Evolutionary conservation across 495 filamentous ascomycete genomes (phyloP).

Genomic region (Aspergillus mulundensis): DNA sequence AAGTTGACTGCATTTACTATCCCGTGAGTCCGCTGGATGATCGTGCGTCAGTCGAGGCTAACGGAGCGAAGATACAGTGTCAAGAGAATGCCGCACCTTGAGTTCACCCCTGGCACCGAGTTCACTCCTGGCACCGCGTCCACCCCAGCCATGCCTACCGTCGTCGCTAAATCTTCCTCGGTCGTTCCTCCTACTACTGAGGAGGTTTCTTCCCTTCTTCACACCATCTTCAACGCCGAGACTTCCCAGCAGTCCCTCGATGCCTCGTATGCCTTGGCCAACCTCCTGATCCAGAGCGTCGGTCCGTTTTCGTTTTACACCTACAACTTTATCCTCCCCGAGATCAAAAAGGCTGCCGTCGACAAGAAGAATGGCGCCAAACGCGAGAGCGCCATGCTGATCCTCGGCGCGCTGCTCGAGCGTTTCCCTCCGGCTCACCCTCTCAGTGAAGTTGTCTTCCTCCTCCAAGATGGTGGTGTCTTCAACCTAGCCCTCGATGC

Average conservation of each 20-base stretch:
- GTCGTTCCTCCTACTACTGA: slow-evolving; percentile 59
- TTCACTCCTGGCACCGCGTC: slow-evolving; percentile 9
- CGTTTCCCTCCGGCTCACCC: slow-evolving; percentile 74
- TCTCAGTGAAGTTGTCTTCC: slow-evolving; percentile 73
- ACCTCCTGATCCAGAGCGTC: slow-evolving; percentile 71
- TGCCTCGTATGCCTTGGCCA: slow-evolving; percentile 76
- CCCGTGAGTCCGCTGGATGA: neutral
- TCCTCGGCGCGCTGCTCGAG: slow-evolving; percentile 90
- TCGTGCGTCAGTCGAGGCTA: neutral
- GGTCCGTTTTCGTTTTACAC: slow-evolving; percentile 68
- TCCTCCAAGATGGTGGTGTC: slow-evolving; percentile 73
- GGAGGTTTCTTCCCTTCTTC: slow-evolving; percentile 69
- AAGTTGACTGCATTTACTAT: neutral
- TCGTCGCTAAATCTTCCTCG: slow-evolving; percentile 54
- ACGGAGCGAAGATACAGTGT: neutral
- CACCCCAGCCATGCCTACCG: slow-evolving; percentile 50
- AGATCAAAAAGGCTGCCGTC: slow-evolving; percentile 76
- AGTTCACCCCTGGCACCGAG: too few species aligned
- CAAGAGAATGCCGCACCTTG: slow-evolving; percentile 64
- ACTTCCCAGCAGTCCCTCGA: slow-evolving; percentile 85
- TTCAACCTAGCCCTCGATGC: slow-evolving; percentile 74
- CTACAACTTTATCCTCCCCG: slow-evolving; percentile 62
- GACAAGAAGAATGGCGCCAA: slow-evolving; percentile 91
- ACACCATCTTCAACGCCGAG: slow-evolving; percentile 72
- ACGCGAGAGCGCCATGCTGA: slow-evolving; percentile 91